Conservation (phyloP, 1,284 basidiomycete species). For the Malassezia slooffiae region DNA sequence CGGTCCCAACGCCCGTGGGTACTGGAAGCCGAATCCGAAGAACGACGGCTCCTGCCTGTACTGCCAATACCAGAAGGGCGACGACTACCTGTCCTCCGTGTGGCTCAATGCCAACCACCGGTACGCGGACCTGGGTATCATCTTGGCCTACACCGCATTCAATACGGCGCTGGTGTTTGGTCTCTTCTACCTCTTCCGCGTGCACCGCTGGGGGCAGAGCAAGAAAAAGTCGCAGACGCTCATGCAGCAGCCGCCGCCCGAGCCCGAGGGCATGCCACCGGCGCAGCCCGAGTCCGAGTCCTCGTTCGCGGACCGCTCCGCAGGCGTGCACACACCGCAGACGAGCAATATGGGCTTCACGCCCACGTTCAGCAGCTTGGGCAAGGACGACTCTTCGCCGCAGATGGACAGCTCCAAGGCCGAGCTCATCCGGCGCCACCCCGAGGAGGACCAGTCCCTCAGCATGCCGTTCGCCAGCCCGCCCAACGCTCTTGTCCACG, state of each 20-base stretch:
- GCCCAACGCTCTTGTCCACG: too few relatives aligned
- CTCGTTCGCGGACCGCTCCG: too few relatives aligned
- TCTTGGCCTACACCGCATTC: constrained; percentile 58
- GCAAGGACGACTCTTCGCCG: too few relatives aligned
- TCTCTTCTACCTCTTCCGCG: constrained; percentile 33
- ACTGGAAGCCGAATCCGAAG: constrained; percentile 19
- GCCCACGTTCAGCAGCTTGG: too few relatives aligned
- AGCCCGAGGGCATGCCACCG: constrained; percentile 1
- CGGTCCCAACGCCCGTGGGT: constrained; percentile 5
- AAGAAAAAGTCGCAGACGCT: constrained; percentile 8
- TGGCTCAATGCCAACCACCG: constrained; percentile 14
- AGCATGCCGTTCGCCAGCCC: too few relatives aligned
- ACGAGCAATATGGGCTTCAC: too few relatives aligned
- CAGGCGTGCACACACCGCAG: too few relatives aligned
- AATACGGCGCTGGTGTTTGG: constrained; percentile 48
- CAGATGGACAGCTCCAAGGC: too few relatives aligned
- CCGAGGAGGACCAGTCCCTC: too few relatives aligned
- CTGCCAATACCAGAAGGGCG: constrained; percentile 54
- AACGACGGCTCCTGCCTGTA: constrained; percentile 47
- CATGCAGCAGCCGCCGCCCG: not conserved
- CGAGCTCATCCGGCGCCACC: too few relatives aligned
- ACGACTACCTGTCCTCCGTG: constrained; percentile 48
- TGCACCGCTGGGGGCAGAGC: constrained; percentile 18
- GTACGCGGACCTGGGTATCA: constrained; percentile 47
- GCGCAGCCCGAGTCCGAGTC: too few relatives aligned